Base-by-base conservation (phyloP, 345 rosid species). In the Pistacia atlantica region DNA sequence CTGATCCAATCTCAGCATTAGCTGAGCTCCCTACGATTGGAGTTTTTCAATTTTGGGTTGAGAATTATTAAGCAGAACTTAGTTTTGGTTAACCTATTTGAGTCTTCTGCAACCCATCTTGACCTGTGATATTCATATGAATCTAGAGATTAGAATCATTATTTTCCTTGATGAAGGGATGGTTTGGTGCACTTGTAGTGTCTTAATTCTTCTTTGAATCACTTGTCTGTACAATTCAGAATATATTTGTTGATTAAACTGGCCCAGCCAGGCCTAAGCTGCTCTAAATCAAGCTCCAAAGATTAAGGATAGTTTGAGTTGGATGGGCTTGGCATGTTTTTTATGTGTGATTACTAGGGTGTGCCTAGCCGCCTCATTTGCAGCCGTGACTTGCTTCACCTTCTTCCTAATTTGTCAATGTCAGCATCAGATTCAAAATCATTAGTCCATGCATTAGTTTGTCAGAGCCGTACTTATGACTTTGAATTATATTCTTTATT, bases 401-500 rank as follows among this genome's bases (percentile, higher is more conserved):
- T 68, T 18, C 16, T 3, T 76, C 31, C 18, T 42, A 5, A 17
- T 8, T 54, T 63, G 22, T 38, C 71, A 33, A 42, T 28, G 11
- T 45, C 20, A 12, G 4, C 60, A 75, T 65, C 62, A 48, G 69
- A 33, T 37, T 63, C 70, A 31, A 28, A 35, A 12, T 37, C 10
- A 6, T 35, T 38, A 37, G 33, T 57, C 42, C 20, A 4, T 25
- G 38, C 42, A 25, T 57, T 56, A 28, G 64, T 37, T 64, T 35
- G 61, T 65, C 38, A 58, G 38, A 28, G 61, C 31, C 61, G 22
- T 69, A 42, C 52, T 42, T 38, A 42, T 46, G 66, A 75, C 31
- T 72, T 46, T 83, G 55, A 48, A 59, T 63, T 10, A 28, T 55
- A 56, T 13, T 22, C 12, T 68, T 18, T 71, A 31, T 28, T 62